Percentiles rank a stretch among this genome's conserved stretches.
These are phyloP conservation scores for Solanum tarijense DNA, from an alignment of 257 asterid species.

Conservation along the genomic window DNA sequence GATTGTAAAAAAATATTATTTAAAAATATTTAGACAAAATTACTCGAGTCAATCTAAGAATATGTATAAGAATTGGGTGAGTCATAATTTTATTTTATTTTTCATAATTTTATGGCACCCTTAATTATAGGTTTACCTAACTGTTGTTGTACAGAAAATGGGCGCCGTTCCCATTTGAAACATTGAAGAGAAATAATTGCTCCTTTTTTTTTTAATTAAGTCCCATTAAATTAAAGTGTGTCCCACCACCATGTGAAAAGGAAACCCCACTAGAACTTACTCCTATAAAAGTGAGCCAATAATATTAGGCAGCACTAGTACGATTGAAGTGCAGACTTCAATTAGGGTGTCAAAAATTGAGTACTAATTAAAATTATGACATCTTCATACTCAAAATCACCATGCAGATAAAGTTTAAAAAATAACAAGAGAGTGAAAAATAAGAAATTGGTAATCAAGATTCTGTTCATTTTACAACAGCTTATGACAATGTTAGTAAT, in stretches of 20 bases:
- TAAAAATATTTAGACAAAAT: background rate
- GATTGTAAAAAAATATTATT: background rate
- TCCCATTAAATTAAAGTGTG: background rate
- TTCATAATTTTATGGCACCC: background rate
- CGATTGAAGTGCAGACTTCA: background rate
- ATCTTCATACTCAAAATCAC: background rate
- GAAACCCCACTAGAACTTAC: background rate
- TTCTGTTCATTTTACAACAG: background rate
- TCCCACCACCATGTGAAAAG: slow-evolving; percentile 5
- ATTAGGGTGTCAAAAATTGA: background rate
- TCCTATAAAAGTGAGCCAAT: background rate
- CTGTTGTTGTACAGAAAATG: background rate
- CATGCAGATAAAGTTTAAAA: background rate
- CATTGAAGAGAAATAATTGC: background rate
- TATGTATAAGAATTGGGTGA: background rate
- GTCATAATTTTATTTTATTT: background rate
- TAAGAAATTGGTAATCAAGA: background rate
- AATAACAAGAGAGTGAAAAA: background rate
- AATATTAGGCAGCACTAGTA: background rate
- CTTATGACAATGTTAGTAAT: background rate
- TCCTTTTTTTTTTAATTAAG: background rate
- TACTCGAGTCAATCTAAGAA: background rate
- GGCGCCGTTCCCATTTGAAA: background rate
- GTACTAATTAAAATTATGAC: background rate
- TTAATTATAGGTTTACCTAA: background rate